Evolutionary conservation across 768 basidiomycete genomes (phyloP).

Genomic region (Stropharia rugosoannulata): DNA sequence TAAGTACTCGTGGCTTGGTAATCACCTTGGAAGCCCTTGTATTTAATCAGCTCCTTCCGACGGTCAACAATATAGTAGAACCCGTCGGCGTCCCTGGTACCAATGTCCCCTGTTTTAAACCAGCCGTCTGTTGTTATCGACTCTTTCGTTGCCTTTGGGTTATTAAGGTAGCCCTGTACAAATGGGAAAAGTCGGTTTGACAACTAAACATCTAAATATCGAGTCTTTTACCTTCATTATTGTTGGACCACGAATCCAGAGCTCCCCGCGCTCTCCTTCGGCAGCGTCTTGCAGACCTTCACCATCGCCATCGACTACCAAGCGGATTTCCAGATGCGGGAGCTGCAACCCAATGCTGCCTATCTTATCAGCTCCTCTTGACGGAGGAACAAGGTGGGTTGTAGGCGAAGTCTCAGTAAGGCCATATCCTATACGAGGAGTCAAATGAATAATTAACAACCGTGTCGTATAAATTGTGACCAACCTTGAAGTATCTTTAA

Average conservation of each 20-base stretch:
- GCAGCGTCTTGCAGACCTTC: constrained; percentile 45
- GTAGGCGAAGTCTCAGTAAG: constrained; percentile 84
- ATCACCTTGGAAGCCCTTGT: constrained; percentile 82
- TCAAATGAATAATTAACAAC: not conserved
- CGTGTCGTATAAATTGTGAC: not conserved
- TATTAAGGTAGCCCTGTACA: constrained; percentile 71
- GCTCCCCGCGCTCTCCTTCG: constrained; percentile 66
- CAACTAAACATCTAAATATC: not conserved
- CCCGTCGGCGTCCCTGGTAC: constrained; percentile 62
- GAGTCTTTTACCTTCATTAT: constrained; percentile 66
- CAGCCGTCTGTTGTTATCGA: constrained; percentile 73
- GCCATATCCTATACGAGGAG: constrained; percentile 54
- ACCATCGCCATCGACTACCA: constrained; percentile 65
- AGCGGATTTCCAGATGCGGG: constrained; percentile 72
- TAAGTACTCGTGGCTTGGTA: not conserved
- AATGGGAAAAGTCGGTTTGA: not conserved
- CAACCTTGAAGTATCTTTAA: constrained; percentile 53
- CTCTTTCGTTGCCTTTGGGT: constrained; percentile 64
- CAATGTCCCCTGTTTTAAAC: constrained; percentile 91
- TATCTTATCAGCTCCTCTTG: constrained; percentile 44
- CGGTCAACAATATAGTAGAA: constrained; percentile 76
- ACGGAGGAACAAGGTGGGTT: constrained; percentile 50
- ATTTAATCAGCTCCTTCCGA: constrained; percentile 74
- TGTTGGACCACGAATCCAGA: constrained; percentile 78
- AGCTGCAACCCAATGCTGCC: constrained; percentile 71